A percentile compares a stretch with the other conserved stretches of the same genome.
These are phyloP conservation scores for Cercospora sp. DNA, from an alignment of 2,329 filamentous ascomycete genomes.

Conservation along the genomic window DNA sequence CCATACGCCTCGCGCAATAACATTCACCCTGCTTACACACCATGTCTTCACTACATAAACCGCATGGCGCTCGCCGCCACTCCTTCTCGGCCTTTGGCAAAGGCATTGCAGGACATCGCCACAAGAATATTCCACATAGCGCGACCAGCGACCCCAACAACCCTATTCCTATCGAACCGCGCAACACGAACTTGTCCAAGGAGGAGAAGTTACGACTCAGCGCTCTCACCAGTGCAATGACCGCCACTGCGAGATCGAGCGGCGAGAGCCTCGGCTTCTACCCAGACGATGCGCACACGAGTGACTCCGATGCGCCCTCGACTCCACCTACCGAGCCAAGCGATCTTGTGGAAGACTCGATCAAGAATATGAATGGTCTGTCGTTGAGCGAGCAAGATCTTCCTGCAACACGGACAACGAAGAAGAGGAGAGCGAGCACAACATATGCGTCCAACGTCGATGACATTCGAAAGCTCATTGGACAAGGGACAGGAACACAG, in stretches of 20 bases:
- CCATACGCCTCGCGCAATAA: conserved; percentile 5
- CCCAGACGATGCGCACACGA: conserved; percentile 26
- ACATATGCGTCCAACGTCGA: conserved; percentile 53
- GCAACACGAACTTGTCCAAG: conserved; percentile 25
- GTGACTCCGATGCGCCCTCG: conserved; percentile 35
- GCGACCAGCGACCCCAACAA: conserved; percentile 50
- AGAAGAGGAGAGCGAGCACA: conserved; percentile 37
- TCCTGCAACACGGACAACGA: conserved; percentile 27
- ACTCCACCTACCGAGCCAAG: conserved; percentile 45
- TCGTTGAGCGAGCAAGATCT: conserved; percentile 16
- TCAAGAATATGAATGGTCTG: conserved; percentile 22
- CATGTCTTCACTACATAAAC: conserved; percentile 26
- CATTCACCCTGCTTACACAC: conserved; percentile 6
- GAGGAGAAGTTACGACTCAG: conserved; percentile 28
- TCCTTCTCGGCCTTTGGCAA: conserved; percentile 35
- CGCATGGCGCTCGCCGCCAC: conserved; percentile 30
- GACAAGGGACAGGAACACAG: conserved; percentile 57
- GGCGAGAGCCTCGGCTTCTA: conserved; percentile 32
- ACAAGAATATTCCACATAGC: conserved; percentile 44
- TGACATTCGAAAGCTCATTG: conserved; percentile 60
- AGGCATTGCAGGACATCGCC: conserved; percentile 31
- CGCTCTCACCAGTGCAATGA: conserved; percentile 28
- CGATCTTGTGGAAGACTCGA: conserved; percentile 24
- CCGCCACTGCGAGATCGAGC: conserved; percentile 32
- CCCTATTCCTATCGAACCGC: conserved; percentile 48